phyloP scores from a whole-genome alignment of 108 stramenopile species.

The Nitzschia palea region DNA sequence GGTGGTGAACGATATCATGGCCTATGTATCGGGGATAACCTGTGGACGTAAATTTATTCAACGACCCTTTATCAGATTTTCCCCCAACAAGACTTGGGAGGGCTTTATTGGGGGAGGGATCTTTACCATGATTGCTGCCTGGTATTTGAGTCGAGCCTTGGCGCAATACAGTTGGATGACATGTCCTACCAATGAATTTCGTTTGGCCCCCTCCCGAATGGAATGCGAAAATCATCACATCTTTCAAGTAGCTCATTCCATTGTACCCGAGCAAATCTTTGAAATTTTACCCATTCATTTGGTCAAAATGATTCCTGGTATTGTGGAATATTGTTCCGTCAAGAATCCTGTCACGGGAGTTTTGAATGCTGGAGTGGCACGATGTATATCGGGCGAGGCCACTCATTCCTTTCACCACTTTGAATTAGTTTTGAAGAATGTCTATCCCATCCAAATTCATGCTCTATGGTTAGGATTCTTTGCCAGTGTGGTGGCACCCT shows the following conservation, averaged over 20 bases:
- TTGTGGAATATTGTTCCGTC: conserved; percentile 65
- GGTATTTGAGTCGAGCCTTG: conserved; percentile 81
- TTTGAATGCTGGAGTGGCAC: background rate
- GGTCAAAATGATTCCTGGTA: conserved; percentile 58
- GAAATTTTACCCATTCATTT: conserved; percentile 66
- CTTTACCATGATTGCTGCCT: conserved; percentile 88
- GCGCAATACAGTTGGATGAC: conserved; percentile 88
- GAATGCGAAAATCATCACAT: conserved; percentile 81
- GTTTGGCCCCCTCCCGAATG: conserved; percentile 61
- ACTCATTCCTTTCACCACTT: conserved; percentile 75
- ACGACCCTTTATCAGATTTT: conserved; percentile 83
- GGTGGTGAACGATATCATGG: conserved; percentile 95
- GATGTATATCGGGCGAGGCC: conserved; percentile 61
- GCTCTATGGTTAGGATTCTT: conserved; percentile 87
- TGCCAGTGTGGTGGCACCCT: conserved; percentile 93
- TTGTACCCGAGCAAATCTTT: conserved; percentile 79
- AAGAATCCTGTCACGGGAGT: background rate
- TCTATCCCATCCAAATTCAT: conserved; percentile 88
- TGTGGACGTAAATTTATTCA: conserved; percentile 93
- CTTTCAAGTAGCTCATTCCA: conserved; percentile 56
- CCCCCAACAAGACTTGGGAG: conserved; percentile 99
- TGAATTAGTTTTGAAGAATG: conserved; percentile 63
- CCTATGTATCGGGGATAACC: conserved; percentile 92
- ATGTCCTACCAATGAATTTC: conserved; percentile 85
- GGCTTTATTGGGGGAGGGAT: conserved; percentile 53